Base-by-base conservation (phyloP, 73 alveolate genomes). In the Durusdinium trenchii region DNA sequence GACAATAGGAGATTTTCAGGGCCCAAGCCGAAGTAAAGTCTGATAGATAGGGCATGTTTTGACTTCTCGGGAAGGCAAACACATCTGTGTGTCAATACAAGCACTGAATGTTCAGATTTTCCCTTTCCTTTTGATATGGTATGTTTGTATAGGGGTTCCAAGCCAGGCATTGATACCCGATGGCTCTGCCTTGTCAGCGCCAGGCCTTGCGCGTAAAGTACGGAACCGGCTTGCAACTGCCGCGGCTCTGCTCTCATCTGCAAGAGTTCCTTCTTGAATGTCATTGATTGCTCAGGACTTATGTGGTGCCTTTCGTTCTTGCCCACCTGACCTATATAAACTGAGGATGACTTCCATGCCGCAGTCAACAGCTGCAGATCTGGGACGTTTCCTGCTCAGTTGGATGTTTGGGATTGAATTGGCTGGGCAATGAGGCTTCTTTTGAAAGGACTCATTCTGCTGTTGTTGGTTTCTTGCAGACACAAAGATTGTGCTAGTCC, bases 221-320 rank as follows among this genome's bases (percentile, higher is more conserved):
- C 38, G 95, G 95, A 23, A 62, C 85, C 85, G 95, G 95, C 43
- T 50, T 87, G 81, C 95, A 62, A 62, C 64, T 87, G 81, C 95
- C 95, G 50, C 79, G 30, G 83, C 42, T 10, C 52, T 36, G 23
- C 48, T 35, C 85, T 64, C 30, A 40, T 9, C 40, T 64, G 43
- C 36, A 10, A 64, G 43, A 12, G 14, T 64, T 6, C 78, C 30
- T 12, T 64, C 40, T 12, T 54, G 64, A 9, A 54, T n/a, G n/a
- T n/a, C n/a, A n/a, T n/a, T n/a, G n/a, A n/a, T n/a, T n/a, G n/a
- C n/a, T n/a, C n/a, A n/a, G n/a, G n/a, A n/a, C n/a, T n/a, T n/a
- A n/a, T n/a, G n/a, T n/a, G n/a, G n/a, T n/a, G n/a, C n/a, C n/a
- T n/a, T n/a, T n/a, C n/a, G n/a, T n/a, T n/a, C n/a, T n/a, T n/a